A percentile compares a stretch with the other conserved stretches of the same genome.
Conservation (phyloP, 106 monocot genomes). For the Dioscorea alata region DNA sequence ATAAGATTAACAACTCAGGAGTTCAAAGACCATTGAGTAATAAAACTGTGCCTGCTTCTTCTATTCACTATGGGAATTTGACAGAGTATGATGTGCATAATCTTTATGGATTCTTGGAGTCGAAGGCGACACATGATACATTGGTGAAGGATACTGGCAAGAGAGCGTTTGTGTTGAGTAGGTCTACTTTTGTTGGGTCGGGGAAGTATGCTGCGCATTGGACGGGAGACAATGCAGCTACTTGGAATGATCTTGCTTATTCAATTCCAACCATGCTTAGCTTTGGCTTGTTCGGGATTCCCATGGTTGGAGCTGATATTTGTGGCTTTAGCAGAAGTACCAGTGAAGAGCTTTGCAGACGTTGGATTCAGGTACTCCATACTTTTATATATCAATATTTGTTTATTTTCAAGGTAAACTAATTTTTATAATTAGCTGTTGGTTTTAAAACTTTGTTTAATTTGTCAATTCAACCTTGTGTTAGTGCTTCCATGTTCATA, state of each 20-base stretch:
- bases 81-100: constrained; percentile 71
- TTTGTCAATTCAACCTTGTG: too few species aligned
- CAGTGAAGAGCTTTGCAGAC: constrained; percentile 49
- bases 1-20: constrained; percentile 50
- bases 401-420: too few species aligned
- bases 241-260: constrained; percentile 49
- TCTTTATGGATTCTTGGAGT: constrained; percentile 45
- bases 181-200: constrained; percentile 59
- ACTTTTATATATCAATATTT: too few species aligned
- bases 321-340: constrained; percentile 60
- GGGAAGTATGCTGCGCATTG: constrained; percentile 70
- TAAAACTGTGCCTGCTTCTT: constrained; percentile 43
- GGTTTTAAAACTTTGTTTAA: too few species aligned
- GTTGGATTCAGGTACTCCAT: constrained; percentile 65
- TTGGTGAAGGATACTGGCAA: constrained; percentile 33
- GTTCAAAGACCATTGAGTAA: constrained; percentile 19
- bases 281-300: constrained; percentile 73
- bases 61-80: constrained; percentile 48
- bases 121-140: constrained; percentile 38
- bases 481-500: too few species aligned
- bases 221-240: constrained; percentile 62
- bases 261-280: constrained; percentile 54
- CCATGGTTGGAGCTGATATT: constrained; percentile 82
- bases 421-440: too few species aligned
- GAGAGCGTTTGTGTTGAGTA: constrained; percentile 60